Evolutionary conservation across 2,329 filamentous ascomycete genomes (phyloP).

Genomic region (Fusarium verrucosum): DNA sequence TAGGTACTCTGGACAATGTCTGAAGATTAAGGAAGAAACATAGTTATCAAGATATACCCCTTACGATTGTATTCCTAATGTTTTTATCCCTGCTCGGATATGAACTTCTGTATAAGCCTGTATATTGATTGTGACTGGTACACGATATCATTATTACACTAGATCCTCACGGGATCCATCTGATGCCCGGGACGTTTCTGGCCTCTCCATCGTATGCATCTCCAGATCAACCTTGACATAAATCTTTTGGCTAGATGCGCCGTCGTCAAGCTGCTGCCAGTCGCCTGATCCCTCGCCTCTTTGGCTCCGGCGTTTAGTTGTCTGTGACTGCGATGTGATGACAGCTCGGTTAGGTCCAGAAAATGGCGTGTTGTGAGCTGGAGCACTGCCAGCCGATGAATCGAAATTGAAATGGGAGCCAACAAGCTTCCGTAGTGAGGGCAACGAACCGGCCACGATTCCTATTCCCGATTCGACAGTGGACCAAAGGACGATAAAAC

Average conservation of each 20-base stretch:
- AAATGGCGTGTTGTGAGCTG: slow-evolving; percentile 4
- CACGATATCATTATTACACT: background rate
- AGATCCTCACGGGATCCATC: background rate
- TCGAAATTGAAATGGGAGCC: slow-evolving; percentile 9
- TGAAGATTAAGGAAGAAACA: too few relatives aligned
- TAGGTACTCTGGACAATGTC: too few relatives aligned
- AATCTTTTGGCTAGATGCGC: background rate
- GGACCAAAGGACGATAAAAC: slow-evolving; percentile 25
- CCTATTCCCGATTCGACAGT: slow-evolving; percentile 31
- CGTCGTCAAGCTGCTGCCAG: slow-evolving; percentile 11
- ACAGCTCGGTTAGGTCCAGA: background rate
- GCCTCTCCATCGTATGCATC: slow-evolving; percentile 4
- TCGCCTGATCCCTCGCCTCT: background rate
- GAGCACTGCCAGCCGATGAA: background rate
- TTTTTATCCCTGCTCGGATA: too few relatives aligned
- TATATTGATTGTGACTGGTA: background rate
- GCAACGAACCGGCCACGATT: slow-evolving; percentile 24
- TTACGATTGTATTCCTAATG: too few relatives aligned
- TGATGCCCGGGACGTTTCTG: background rate
- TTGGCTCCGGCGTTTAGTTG: background rate
- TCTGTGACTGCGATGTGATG: background rate
- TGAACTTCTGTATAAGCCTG: too few relatives aligned
- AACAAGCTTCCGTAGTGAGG: slow-evolving; percentile 15
- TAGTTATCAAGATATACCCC: too few relatives aligned
- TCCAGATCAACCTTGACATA: slow-evolving; percentile 16